Conservation (phyloP, 371 early-diverging fungal genomes). For the Mucor piriformis region DNA sequence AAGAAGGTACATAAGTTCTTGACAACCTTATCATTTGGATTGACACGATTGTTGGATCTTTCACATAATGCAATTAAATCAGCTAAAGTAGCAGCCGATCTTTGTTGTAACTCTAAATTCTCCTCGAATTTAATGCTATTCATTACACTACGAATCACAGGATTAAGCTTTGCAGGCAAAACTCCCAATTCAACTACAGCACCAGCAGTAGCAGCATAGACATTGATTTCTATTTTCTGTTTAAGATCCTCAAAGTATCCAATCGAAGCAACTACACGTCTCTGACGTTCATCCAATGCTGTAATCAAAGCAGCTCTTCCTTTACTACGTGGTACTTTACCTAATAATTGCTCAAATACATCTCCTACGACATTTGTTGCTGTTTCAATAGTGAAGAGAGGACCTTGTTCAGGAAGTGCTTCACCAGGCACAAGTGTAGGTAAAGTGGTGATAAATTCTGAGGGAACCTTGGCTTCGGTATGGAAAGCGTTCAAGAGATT, state of each 20-base stretch:
- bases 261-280: constrained; percentile 66
- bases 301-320: constrained; percentile 42
- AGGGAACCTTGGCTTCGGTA: constrained; percentile 56
- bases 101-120: constrained; percentile 69
- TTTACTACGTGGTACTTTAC: constrained; percentile 44
- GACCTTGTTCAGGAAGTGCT: constrained; percentile 45
- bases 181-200: constrained; percentile 81
- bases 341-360: constrained; percentile 49
- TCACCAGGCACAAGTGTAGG: constrained; percentile 61
- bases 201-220: constrained; percentile 78
- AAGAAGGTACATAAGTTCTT: constrained; percentile 85
- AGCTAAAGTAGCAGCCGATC: constrained; percentile 62
- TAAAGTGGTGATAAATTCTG: constrained; percentile 56
- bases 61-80: constrained; percentile 61
- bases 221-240: constrained; percentile 71
- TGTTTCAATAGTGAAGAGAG: constrained; percentile 65
- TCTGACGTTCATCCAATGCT: constrained; percentile 61
- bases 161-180: constrained; percentile 84
- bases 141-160: constrained; percentile 88
- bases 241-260: constrained; percentile 68
- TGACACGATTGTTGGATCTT: constrained; percentile 42
- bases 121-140: constrained; percentile 83
- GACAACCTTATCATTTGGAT: constrained; percentile 84
- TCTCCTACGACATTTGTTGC: constrained; percentile 60
- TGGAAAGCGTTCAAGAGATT: constrained; percentile 65